These are phyloP conservation scores for Verticillium longisporum DNA, from an alignment of 2,329 filamentous ascomycete species.

Conservation along the genomic window DNA sequence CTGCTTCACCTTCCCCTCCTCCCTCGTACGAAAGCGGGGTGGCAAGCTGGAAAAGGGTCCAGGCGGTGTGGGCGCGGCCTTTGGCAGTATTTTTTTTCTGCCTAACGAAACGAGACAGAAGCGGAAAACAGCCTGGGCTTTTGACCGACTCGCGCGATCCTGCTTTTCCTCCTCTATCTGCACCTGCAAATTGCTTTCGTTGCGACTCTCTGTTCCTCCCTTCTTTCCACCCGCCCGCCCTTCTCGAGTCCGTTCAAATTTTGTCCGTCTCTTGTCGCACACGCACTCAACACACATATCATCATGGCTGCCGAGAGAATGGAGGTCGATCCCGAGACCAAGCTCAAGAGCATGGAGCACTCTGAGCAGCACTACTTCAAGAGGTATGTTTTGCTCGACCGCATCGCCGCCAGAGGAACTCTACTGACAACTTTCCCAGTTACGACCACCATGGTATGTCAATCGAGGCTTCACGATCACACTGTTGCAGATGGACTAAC, in stretches of 20 bases:
- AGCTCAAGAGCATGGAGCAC: constrained; percentile 72
- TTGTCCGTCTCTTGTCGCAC: neutral
- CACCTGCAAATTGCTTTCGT: neutral
- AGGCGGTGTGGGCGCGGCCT: neutral
- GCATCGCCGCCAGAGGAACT: neutral
- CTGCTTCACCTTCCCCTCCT: too few species aligned
- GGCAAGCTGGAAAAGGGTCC: neutral
- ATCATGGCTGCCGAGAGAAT: constrained; percentile 43
- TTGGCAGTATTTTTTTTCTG: neutral
- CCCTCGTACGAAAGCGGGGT: neutral
- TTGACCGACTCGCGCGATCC: neutral
- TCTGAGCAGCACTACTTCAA: constrained; percentile 99
- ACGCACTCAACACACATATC: neutral
- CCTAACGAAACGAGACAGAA: neutral
- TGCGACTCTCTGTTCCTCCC: neutral
- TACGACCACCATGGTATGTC: constrained; percentile 92
- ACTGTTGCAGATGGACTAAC: neutral
- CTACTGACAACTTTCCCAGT: constrained; percentile 40
- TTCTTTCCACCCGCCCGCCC: neutral
- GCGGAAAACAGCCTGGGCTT: neutral
- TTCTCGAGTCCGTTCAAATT: neutral
- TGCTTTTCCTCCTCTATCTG: neutral
- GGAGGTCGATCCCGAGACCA: constrained; percentile 54
- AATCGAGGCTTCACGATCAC: neutral
- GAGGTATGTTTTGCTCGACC: constrained; percentile 51